Conservation (phyloP, 768 basidiomycete genomes). For the Hypholoma sublateritium region DNA sequence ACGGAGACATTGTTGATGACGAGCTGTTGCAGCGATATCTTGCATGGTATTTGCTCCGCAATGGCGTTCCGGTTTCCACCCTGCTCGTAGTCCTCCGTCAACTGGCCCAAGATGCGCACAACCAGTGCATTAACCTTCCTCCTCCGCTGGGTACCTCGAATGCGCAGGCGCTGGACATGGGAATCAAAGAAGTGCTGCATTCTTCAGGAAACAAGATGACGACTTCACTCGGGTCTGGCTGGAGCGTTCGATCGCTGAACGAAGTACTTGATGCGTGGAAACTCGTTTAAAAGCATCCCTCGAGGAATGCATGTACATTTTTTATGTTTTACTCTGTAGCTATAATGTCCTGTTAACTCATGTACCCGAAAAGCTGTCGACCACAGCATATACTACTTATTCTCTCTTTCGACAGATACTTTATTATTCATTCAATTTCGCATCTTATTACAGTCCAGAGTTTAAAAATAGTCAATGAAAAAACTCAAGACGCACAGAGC, state of each 20-base stretch:
- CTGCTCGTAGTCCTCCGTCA: slow-evolving; percentile 60
- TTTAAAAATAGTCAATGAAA: too few species aligned
- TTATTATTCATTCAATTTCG: too few species aligned
- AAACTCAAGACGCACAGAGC: too few species aligned
- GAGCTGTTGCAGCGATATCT: slow-evolving; percentile 36
- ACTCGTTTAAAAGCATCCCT: slow-evolving; percentile 5
- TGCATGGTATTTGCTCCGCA: slow-evolving; percentile 71
- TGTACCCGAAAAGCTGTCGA: neutral
- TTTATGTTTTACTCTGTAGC: neutral
- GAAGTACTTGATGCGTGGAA: slow-evolving; percentile 66
- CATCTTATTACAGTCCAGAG: too few species aligned
- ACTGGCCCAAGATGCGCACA: slow-evolving; percentile 62
- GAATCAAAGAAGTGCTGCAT: slow-evolving; percentile 84
- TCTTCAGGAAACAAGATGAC: slow-evolving; percentile 83
- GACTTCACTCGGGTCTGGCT: slow-evolving; percentile 66
- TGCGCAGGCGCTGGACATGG: slow-evolving; percentile 35
- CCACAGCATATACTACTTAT: too few species aligned
- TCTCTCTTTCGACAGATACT: too few species aligned
- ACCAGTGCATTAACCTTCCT: slow-evolving; percentile 48
- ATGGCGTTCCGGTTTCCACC: slow-evolving; percentile 70
- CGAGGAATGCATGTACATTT: neutral
- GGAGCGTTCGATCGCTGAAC: slow-evolving; percentile 69
- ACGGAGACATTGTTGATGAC: slow-evolving; percentile 13
- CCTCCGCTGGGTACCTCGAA: slow-evolving; percentile 53
- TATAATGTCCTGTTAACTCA: neutral